Percentiles rank a stretch among this genome's conserved stretches.
These are phyloP conservation scores for Volvariella surrecta DNA, from an alignment of 1,284 basidiomycete species.

Conservation along the genomic window DNA sequence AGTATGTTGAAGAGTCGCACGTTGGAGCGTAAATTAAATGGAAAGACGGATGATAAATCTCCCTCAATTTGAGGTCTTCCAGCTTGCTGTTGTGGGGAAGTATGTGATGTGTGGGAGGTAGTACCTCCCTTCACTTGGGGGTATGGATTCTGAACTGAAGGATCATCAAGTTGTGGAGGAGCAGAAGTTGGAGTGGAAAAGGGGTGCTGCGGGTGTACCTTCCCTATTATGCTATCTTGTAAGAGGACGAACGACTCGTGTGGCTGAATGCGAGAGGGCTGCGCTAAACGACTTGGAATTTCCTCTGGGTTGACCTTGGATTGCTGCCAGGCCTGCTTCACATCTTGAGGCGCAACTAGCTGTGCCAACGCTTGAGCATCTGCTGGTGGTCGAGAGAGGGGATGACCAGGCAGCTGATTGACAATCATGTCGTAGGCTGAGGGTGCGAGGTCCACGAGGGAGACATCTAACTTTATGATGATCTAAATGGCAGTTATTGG, in stretches of 20 bases:
- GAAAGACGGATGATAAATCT: slow-evolving; percentile 64
- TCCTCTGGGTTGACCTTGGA: slow-evolving; percentile 27
- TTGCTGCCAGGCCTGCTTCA: slow-evolving; percentile 54
- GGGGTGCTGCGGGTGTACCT: slow-evolving; percentile 26
- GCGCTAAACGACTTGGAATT: background rate
- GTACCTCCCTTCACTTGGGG: too few relatives aligned
- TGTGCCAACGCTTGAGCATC: slow-evolving; percentile 28
- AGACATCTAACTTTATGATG: slow-evolving; percentile 63
- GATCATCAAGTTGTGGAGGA: too few relatives aligned
- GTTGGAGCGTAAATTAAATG: slow-evolving; percentile 70
- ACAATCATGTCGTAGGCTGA: slow-evolving; percentile 83
- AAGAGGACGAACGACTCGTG: slow-evolving; percentile 86
- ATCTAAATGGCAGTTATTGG: slow-evolving; percentile 6
- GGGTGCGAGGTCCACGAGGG: slow-evolving; percentile 74
- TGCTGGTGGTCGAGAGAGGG: slow-evolving; percentile 29
- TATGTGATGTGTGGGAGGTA: slow-evolving; percentile 10
- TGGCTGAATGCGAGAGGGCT: slow-evolving; percentile 37
- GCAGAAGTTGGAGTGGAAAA: slow-evolving; percentile 5
- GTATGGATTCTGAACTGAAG: slow-evolving; percentile 12
- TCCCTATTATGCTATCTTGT: slow-evolving; percentile 62
- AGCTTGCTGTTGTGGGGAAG: slow-evolving; percentile 14
- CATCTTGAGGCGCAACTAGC: slow-evolving; percentile 18
- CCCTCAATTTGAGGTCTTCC: slow-evolving; percentile 23
- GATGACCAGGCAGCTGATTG: slow-evolving; percentile 52
- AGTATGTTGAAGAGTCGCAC: slow-evolving; percentile 72